Evolutionary conservation across 164 flowering plant genomes (phyloP).

Genomic region (Tetrastigma voinierianum): DNA sequence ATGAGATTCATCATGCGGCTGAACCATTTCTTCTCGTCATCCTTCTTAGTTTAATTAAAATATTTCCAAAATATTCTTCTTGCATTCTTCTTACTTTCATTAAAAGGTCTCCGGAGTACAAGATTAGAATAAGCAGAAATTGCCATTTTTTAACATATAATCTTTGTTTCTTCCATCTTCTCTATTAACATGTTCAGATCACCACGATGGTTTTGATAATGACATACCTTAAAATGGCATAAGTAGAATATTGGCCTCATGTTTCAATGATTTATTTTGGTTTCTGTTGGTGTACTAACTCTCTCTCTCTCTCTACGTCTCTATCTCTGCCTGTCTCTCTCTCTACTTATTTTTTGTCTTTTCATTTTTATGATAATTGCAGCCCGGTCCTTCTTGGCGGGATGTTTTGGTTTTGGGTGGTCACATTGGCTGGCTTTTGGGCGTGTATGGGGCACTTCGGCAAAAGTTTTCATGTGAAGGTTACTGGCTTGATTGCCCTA

Average conservation of each 20-base stretch:
- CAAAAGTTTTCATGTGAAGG: slow-evolving; percentile 62
- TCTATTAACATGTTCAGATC: too few species aligned
- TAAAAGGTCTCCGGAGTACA: not conserved
- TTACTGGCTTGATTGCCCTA: slow-evolving; percentile 87
- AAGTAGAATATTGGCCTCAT: not conserved
- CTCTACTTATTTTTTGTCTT: not conserved
- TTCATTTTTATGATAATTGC: slow-evolving; percentile 20
- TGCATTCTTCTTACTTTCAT: not conserved
- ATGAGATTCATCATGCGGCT: too few species aligned
- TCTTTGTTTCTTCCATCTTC: not conserved
- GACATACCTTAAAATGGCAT: not conserved
- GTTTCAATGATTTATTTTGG: not conserved
- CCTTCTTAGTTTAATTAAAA: too few species aligned
- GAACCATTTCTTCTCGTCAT: too few species aligned
- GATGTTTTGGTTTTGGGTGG: slow-evolving; percentile 76
- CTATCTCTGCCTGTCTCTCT: not conserved
- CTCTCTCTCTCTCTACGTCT: too few species aligned
- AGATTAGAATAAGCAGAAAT: not conserved
- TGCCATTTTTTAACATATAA: not conserved
- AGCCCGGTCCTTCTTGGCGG: slow-evolving; percentile 93
- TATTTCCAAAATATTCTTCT: not conserved
- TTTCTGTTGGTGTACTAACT: too few species aligned
- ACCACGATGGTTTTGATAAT: too few species aligned
- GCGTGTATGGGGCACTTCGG: slow-evolving; percentile 70
- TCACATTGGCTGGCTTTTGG: slow-evolving; percentile 77